These are phyloP conservation scores for Cadophora sp. DNA, from an alignment of 2,329 filamentous ascomycete genomes.

Conservation along the genomic window DNA sequence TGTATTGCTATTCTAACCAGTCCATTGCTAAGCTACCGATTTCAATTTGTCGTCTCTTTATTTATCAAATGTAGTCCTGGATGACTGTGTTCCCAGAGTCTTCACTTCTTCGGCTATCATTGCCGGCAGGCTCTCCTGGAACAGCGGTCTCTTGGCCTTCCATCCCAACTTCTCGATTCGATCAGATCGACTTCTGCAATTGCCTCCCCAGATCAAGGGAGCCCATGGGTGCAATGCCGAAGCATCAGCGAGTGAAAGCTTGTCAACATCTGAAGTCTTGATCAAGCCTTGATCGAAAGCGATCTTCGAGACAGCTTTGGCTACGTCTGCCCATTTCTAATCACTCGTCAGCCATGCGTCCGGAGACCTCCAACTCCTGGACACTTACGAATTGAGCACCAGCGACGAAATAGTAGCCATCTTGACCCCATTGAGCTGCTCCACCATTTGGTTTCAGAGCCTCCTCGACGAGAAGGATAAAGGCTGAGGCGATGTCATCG, in stretches of 20 bases:
- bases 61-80: slow-evolving; percentile 29
- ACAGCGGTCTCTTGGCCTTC: slow-evolving; percentile 30
- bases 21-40: background rate
- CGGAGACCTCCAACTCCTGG: background rate
- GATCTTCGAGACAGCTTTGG: slow-evolving; percentile 52
- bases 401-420: slow-evolving; percentile 61
- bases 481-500: slow-evolving; percentile 59
- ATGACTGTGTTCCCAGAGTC: slow-evolving; percentile 31
- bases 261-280: slow-evolving; percentile 32
- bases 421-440: slow-evolving; percentile 54
- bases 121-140: slow-evolving; percentile 32
- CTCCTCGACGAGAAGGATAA: slow-evolving; percentile 57
- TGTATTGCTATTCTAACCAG: background rate
- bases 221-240: slow-evolving; percentile 37
- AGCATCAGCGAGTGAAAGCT: slow-evolving; percentile 36
- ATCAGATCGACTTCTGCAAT: slow-evolving; percentile 35
- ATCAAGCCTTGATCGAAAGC: slow-evolving; percentile 56
- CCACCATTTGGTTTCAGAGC: slow-evolving; percentile 53
- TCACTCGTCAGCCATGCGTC: slow-evolving; percentile 43
- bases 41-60: background rate
- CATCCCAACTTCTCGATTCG: slow-evolving; percentile 36
- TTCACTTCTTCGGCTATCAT: slow-evolving; percentile 36
- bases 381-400: slow-evolving; percentile 24
- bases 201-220: slow-evolving; percentile 40
- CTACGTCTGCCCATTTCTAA: slow-evolving; percentile 57